These are phyloP conservation scores for Tulasnella sp. DNA, from an alignment of 768 basidiomycete species.

Conservation along the genomic window DNA sequence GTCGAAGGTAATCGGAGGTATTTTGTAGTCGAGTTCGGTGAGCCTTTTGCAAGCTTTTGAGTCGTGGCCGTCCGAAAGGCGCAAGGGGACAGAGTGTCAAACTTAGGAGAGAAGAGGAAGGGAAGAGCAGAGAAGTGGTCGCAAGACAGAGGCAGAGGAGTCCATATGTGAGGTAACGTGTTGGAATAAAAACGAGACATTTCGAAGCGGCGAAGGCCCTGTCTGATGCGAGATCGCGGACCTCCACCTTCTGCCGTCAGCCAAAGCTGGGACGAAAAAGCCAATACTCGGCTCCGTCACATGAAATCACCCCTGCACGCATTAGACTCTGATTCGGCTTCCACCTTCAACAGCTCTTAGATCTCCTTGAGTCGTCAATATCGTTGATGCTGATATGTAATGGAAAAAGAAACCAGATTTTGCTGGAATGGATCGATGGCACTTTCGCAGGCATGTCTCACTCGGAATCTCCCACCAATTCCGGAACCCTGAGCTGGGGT, in stretches of 20 bases:
- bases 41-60: background rate
- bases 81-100: background rate
- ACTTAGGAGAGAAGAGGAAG: background rate
- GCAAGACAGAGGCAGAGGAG: background rate
- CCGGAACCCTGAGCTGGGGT: background rate
- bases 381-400: background rate
- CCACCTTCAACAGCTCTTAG: background rate
- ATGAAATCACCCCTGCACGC: background rate
- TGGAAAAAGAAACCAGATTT: background rate
- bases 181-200: background rate
- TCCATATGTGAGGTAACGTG: background rate
- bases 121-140: background rate
- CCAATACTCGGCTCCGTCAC: background rate
- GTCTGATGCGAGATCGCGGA: background rate
- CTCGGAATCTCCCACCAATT: background rate
- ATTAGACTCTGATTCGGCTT: background rate
- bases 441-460: background rate
- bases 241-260: background rate
- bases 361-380: background rate
- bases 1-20: background rate
- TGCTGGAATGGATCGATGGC: too few relatives aligned
- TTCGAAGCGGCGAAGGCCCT: background rate
- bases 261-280: background rate
- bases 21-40: background rate
- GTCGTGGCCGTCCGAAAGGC: background rate